phyloP scores from a whole-genome alignment of 345 rosid genomes.

The Arabidopsis thaliana region DNA sequence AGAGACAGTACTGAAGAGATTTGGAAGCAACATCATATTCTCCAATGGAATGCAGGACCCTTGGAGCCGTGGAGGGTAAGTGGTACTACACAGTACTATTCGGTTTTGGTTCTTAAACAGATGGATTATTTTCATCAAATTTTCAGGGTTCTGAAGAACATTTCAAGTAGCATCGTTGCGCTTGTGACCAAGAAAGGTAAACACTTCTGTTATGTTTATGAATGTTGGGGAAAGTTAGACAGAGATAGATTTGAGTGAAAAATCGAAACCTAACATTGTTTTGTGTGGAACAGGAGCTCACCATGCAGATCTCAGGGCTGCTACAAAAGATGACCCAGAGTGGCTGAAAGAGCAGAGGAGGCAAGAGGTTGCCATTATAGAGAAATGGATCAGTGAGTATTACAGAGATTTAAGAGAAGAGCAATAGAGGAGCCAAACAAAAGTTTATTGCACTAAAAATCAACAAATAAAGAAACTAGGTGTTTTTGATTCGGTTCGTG shows the following conservation, averaged over 20 bases:
- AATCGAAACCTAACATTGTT: not conserved
- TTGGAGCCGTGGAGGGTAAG: slow-evolving; percentile 86
- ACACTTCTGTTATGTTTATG: not conserved
- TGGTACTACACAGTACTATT: too few relatives aligned
- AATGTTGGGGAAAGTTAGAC: not conserved
- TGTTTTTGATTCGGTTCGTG: not conserved
- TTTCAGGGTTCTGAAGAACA: slow-evolving; percentile 68
- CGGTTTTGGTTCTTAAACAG: slow-evolving; percentile 3
- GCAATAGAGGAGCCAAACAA: slow-evolving; percentile 6
- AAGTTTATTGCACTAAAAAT: slow-evolving; percentile 15
- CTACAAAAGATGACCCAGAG: slow-evolving; percentile 60
- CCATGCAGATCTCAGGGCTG: slow-evolving; percentile 66
- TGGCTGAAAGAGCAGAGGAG: slow-evolving; percentile 69
- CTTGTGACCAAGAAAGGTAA: slow-evolving; percentile 70
- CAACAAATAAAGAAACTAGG: slow-evolving; percentile 30
- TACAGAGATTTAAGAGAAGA: slow-evolving; percentile 51
- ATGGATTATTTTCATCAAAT: not conserved
- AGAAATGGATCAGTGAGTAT: slow-evolving; percentile 62
- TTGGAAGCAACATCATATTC: slow-evolving; percentile 72
- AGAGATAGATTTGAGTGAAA: not conserved
- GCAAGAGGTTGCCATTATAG: slow-evolving; percentile 65
- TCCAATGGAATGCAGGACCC: slow-evolving; percentile 85
- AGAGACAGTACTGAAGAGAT: slow-evolving; percentile 60
- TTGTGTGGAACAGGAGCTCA: slow-evolving; percentile 61
- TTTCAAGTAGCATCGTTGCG: slow-evolving; percentile 67